Conservation (phyloP, 108 stramenopile species). For the Conticribra weissflogii region DNA sequence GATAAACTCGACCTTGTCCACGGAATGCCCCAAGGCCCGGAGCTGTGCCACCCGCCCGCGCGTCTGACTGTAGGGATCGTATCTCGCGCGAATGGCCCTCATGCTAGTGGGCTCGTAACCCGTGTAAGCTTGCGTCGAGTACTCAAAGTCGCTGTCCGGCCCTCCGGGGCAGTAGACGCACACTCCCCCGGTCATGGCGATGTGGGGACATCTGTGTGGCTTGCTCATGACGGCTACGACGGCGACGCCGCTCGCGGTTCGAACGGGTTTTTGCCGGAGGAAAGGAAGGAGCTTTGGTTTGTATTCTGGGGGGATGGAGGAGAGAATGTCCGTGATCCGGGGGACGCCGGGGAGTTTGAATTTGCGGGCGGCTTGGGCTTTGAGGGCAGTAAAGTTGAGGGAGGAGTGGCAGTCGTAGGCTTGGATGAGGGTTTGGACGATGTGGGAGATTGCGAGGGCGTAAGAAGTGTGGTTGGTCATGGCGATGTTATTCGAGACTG, state of each 20-base stretch:
- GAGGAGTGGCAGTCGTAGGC: constrained; percentile 82
- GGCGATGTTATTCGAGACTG: constrained; percentile 9
- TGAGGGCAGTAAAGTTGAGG: constrained; percentile 89
- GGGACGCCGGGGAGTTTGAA: constrained; percentile 88
- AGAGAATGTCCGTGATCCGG: constrained; percentile 88
- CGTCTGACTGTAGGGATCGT: constrained; percentile 93
- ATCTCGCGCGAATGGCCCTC: constrained; percentile 94
- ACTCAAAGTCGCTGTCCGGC: constrained; percentile 95
- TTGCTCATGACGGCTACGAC: constrained; percentile 97
- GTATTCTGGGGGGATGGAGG: constrained; percentile 85
- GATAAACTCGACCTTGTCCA: constrained; percentile 96
- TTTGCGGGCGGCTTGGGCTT: constrained; percentile 76
- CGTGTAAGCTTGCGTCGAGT: constrained; percentile 95
- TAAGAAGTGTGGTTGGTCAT: constrained; percentile 51
- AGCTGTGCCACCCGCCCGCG: constrained; percentile 89
- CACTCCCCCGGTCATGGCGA: constrained; percentile 92
- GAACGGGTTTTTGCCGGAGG: constrained; percentile 91
- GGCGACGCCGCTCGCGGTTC: constrained; percentile 93
- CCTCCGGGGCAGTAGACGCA: constrained; percentile 98
- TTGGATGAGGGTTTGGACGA: constrained; percentile 83
- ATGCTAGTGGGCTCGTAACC: constrained; percentile 97
- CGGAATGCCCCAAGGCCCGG: constrained; percentile 86
- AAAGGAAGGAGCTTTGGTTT: constrained; percentile 80
- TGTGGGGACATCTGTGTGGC: constrained; percentile 96
- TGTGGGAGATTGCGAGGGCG: constrained; percentile 78